Base-by-base conservation (phyloP, 176 grass and related monocot genomes). In the Elaeis guineensis region DNA sequence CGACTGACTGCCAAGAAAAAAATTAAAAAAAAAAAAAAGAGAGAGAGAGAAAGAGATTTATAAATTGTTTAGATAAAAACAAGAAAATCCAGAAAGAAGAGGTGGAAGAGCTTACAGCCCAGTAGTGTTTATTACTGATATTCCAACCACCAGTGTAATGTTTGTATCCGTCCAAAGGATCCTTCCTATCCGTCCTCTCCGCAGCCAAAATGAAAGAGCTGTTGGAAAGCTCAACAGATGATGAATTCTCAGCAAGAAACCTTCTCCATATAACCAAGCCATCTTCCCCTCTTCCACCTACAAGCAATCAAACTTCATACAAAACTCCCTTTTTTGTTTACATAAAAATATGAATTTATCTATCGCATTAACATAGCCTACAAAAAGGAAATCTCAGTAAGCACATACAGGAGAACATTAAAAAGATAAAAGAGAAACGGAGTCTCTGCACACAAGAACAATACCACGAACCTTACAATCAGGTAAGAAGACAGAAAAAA, bases 71-170 rank as follows among this genome's bases (percentile, higher is more conserved):
- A 3, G 1, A 44, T 44, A 14, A 12, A 44, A 44, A 44, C 35
- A 44, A 48, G 3, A 50, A 52, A 48, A 25, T 35, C 59, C 51
- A 57, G 32, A 14, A 5, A 19, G 59, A 20, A 23, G 23, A 17
- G 35, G 63, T 35, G 20, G 62, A 54, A 20, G 70, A 64, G 25
- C 87, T 89, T 69, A 98, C 93, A 73, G 87, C 84, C 93, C 87
- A 98, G 81, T 98, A 98, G 63, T 91, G 87, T 0, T 19, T 0
- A 15, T 83, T 56, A 8, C 87, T 98, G 61, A 98, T 98, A 69
- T 98, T 92, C 93, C 93, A 98, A 65, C 93, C 93, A 23, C 81
- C 87, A 15, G 17, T 78, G 70, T 98, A 98, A 52, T 49, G 58
- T 55, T 67, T 83, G 70, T 75, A 79, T 23, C 86, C 83, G 29